Conservation (phyloP, 2,329 filamentous ascomycete species). For the Berkeleyomyces rouxiae region DNA sequence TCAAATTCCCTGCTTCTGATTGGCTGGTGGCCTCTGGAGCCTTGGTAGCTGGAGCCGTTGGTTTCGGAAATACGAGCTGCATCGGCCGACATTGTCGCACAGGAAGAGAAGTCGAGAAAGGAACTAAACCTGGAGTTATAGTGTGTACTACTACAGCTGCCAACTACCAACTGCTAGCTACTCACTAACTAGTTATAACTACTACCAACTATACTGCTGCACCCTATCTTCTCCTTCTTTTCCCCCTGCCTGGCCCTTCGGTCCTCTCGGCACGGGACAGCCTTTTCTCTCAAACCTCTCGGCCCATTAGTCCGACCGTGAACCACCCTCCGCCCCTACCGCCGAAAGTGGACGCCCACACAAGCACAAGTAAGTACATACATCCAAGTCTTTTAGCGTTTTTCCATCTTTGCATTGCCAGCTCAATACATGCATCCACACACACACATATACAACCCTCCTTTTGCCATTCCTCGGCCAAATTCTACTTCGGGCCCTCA, state of each 20-base stretch:
- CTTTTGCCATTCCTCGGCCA: neutral
- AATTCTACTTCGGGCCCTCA: neutral
- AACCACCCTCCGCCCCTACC: neutral
- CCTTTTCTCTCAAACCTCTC: neutral
- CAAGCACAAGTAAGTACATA: too few species aligned
- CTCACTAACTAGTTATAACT: too few species aligned
- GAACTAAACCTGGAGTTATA: neutral
- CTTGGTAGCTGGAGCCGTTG: too few species aligned
- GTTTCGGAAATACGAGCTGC: constrained; percentile 9
- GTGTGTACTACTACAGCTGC: too few species aligned
- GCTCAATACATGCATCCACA: too few species aligned
- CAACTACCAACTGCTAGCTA: too few species aligned
- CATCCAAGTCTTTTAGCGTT: too few species aligned
- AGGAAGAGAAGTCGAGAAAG: neutral
- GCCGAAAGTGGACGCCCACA: too few species aligned
- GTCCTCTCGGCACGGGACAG: neutral
- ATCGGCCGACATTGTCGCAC: constrained; percentile 7
- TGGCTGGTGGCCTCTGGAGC: neutral
- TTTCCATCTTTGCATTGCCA: too few species aligned
- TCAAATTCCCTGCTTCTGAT: neutral
- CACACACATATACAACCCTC: neutral
- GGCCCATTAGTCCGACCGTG: neutral
- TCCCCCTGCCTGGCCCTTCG: neutral
- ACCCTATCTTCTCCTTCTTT: neutral
- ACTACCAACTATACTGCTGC: too few species aligned